A percentile compares a stretch with the other conserved stretches of the same genome.
These are phyloP conservation scores for Purpureocillium takamizusanense DNA, from an alignment of 2,329 filamentous ascomycete species.

Conservation along the genomic window DNA sequence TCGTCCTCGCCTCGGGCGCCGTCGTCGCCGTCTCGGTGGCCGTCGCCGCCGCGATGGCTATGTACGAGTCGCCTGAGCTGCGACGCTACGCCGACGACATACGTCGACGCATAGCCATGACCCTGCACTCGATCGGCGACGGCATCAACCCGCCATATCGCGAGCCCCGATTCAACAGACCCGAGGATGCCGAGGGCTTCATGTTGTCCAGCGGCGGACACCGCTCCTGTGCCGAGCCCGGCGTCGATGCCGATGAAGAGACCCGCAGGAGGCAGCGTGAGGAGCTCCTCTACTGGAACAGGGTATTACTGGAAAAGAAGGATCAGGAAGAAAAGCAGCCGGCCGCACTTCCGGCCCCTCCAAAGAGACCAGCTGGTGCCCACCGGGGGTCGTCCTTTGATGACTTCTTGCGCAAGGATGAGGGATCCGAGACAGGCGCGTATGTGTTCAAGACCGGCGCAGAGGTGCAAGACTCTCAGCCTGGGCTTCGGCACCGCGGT, in stretches of 20 bases:
- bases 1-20: slow-evolving; percentile 45
- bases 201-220: slow-evolving; percentile 38
- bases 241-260: slow-evolving; percentile 54
- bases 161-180: slow-evolving; percentile 53
- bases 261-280: slow-evolving; percentile 52
- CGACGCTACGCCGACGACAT: slow-evolving; percentile 53
- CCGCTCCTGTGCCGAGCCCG: slow-evolving; percentile 30
- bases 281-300: slow-evolving; percentile 59
- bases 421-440: slow-evolving; percentile 41
- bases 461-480: slow-evolving; percentile 28
- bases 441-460: slow-evolving; percentile 50
- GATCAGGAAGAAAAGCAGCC: slow-evolving; percentile 15
- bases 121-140: slow-evolving; percentile 50
- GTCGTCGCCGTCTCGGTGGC: slow-evolving; percentile 48
- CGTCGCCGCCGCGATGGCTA: slow-evolving; percentile 47
- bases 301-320: slow-evolving; percentile 40
- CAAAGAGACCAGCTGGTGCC: neutral
- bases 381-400: slow-evolving; percentile 41
- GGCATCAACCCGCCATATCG: slow-evolving; percentile 38
- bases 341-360: neutral
- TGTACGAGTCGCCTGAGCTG: slow-evolving; percentile 57
- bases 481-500: slow-evolving; percentile 39
- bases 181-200: slow-evolving; percentile 58
- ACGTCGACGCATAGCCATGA: slow-evolving; percentile 51
- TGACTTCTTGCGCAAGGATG: slow-evolving; percentile 46